Evolutionary conservation across 2,329 filamentous ascomycete species (phyloP).

Genomic region (Cylindrodendrum hubeiense): DNA sequence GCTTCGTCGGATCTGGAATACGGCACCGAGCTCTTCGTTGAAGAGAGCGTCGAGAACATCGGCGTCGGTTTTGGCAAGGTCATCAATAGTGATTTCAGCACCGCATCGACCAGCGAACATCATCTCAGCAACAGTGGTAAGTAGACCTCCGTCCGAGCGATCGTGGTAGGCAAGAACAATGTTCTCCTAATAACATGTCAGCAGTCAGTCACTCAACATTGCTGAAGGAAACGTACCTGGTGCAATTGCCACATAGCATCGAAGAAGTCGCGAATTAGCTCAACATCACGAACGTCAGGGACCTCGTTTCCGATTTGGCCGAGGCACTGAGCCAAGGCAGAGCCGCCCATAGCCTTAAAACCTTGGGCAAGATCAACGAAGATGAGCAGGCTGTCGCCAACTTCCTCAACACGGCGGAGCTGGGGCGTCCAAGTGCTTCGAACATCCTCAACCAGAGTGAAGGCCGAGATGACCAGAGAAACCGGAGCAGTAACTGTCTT

Average conservation of each 20-base stretch:
- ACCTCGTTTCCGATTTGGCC: conserved; percentile 86
- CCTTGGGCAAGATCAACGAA: conserved; percentile 91
- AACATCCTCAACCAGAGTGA: conserved; percentile 85
- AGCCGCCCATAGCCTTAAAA: conserved; percentile 87
- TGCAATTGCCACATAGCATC: conserved; percentile 81
- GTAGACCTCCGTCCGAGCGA: conserved; percentile 89
- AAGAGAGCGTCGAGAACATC: conserved; percentile 84
- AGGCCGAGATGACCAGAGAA: conserved; percentile 91
- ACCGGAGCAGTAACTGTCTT: conserved; percentile 94
- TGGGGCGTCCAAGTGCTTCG: conserved; percentile 94
- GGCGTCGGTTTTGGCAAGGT: conserved; percentile 72
- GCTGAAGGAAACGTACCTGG: conserved; percentile 30
- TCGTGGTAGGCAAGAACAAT: conserved; percentile 94
- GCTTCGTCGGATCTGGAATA: conserved; percentile 91
- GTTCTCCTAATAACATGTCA: conserved; percentile 53
- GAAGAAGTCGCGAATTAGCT: conserved; percentile 89
- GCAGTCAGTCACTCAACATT: background rate
- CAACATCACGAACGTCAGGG: conserved; percentile 86
- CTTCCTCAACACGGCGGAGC: conserved; percentile 84
- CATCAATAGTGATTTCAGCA: conserved; percentile 86
- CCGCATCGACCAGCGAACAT: conserved; percentile 97
- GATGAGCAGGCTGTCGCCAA: conserved; percentile 88
- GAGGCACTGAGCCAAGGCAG: conserved; percentile 90
- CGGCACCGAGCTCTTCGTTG: conserved; percentile 95
- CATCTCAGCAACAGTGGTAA: conserved; percentile 95